phyloP scores from a whole-genome alignment of 108 stramenopile species.

The Fragilariopsis cylindrus region DNA sequence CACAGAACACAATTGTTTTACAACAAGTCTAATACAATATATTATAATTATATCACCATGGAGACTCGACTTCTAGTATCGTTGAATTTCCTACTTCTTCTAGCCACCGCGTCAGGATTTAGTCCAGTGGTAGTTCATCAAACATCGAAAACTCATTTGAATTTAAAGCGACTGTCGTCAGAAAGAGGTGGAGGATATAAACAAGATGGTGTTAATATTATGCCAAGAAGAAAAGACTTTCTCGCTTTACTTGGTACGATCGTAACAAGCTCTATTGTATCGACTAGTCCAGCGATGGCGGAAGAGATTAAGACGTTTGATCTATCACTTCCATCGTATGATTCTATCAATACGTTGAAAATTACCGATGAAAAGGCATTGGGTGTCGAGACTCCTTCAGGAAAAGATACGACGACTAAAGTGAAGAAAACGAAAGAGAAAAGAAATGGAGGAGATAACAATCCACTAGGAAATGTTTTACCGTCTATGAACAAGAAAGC shows the following conservation, averaged over 20 bases:
- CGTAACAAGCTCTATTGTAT: not conserved
- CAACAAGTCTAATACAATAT: no score
- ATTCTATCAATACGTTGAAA: conserved; percentile 18
- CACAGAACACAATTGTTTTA: no score
- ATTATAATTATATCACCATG: no score
- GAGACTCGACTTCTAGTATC: no score
- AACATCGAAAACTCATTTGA: no score
- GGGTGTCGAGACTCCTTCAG: conserved; percentile 12
- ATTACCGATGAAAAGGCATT: conserved; percentile 13
- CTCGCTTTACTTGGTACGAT: conserved; percentile 9
- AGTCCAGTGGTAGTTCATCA: no score
- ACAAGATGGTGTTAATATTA: not conserved
- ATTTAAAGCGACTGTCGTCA: no score
- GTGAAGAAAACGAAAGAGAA: not conserved
- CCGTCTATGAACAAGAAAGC: conserved; percentile 18
- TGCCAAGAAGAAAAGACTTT: not conserved
- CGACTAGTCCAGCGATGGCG: not conserved
- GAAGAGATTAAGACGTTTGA: conserved; percentile 22
- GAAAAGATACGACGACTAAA: not conserved
- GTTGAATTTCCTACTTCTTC: no score
- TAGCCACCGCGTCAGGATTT: no score
- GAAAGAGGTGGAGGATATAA: no score
- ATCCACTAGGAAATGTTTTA: not conserved
- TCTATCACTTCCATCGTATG: conserved; percentile 8
- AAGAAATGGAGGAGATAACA: not conserved